Evolutionary conservation across 129 eudicot genomes (phyloP).

Genomic region (Ambrosia artemisiifolia): DNA sequence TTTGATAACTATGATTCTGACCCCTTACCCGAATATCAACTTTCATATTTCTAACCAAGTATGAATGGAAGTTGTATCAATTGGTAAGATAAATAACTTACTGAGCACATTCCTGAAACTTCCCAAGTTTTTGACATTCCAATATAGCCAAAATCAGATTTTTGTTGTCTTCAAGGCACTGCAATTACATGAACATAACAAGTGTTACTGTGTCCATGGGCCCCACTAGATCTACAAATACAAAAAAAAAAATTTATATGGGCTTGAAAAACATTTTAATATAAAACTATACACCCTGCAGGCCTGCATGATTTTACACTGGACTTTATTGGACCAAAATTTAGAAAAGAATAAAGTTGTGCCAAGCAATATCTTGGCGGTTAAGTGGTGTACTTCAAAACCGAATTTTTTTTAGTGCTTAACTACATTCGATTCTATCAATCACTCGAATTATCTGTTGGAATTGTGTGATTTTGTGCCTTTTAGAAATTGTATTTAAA

Average conservation of each 20-base stretch:
- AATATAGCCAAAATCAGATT: slow-evolving; percentile 74
- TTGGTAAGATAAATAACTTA: slow-evolving; percentile 34
- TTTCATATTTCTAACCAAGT: neutral
- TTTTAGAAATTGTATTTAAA: too few species aligned
- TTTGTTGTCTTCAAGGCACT: slow-evolving; percentile 82
- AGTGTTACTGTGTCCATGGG: neutral
- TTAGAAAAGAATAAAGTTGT: neutral
- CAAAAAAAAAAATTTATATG: neutral
- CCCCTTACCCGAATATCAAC: neutral
- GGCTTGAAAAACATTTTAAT: neutral
- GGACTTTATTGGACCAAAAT: neutral
- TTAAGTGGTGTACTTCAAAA: too few species aligned
- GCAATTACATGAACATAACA: slow-evolving; percentile 34
- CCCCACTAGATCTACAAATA: neutral
- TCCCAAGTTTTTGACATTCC: slow-evolving; percentile 72
- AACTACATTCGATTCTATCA: too few species aligned
- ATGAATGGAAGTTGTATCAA: neutral
- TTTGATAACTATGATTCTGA: too few species aligned
- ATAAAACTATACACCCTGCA: neutral
- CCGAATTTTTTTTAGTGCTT: too few species aligned
- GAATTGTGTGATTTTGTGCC: too few species aligned
- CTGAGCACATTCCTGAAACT: slow-evolving; percentile 69
- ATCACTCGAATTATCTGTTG: too few species aligned
- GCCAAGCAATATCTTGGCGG: too few species aligned
- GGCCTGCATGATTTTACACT: neutral